Evolutionary conservation across 495 filamentous ascomycete species (phyloP), one percentile per base, ranked within the genome.

Genomic region (Penicillium bialowiezense): DNA sequence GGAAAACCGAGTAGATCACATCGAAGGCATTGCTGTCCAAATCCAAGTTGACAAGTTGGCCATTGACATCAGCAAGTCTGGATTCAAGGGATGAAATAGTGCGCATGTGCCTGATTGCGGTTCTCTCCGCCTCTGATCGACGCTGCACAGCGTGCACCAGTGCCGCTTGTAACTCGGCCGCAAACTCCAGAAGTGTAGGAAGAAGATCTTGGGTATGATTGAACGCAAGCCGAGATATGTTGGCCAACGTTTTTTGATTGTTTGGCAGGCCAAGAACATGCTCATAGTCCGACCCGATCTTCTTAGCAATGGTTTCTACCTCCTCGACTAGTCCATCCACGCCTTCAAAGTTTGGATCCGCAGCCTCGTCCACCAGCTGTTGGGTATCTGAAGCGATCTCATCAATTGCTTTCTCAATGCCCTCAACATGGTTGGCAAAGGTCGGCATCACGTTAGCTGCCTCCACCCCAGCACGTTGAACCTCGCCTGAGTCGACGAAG

Each of bases 271-370:
- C 77, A 14, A 89, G 69, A 3, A 90, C 82, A 62, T 88, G 85
- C 54, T 95, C 86, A 60, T 87, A 89, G 62, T 97, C 95, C 1
- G 88, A 88, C 14, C 82, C 80, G 51, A 99, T 84, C 69, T 96
- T 97, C 59, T 79, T 88, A 13, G 84, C 81, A 46, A 97, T 73
- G 0, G 88, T 84, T 61, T 91, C 84, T 33, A 99, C 89, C 61
- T 97, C 95, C 41, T 92, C 82, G 42, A 91, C 63, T 13, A 97
- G 68, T 45, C 73, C 75, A 32, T 74, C 70, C 17, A 76, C 68
- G 26, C 76, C 73, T 36, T 78, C 73, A 4, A 58, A 62, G 26
- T 69, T 56, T 4, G 61, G 44, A 40, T 62, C 44, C 2, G 56
- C 33, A 0, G 55, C 58, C 10, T 69, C 64, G 35, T 76, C 66